Base-by-base conservation (phyloP, 257 asterid genomes). In the Ilex aquifolium region DNA sequence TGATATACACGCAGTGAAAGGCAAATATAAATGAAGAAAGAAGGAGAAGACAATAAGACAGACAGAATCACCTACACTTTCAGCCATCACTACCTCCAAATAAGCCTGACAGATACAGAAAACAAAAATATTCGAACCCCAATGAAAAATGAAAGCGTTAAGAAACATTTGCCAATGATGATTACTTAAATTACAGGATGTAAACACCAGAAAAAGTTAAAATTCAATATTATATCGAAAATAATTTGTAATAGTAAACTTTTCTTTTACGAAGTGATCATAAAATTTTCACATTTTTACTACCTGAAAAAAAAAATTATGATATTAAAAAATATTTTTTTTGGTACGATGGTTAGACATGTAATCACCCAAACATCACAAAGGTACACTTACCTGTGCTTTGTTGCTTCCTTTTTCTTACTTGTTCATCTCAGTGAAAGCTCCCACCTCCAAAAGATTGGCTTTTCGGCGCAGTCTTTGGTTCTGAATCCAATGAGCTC, bases 391-490 rank as follows among this genome's bases (percentile, higher is more conserved):
- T 46, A 69, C 76, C 79, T 65, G 52, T 15, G 17, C 61, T 36
- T 68, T 46, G 52, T 14, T 46, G 13, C 52, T 6, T 14, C 5
- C 6, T 17, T 21, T 54, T 58, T 31, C 44, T 46, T 29, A 10
- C 9, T 42, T 32, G 16, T 3, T 56, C n/a, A 36, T 62, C 50
- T 79, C 81, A 80, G 60, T 77, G 83, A 54, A 75, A 85, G 65
- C 60, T 67, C 21, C 71, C 77, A 55, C 76, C 77, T 62, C 84
- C 87, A 67, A 76, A 85, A 71, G 65, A 68, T 17, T 71, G 82
- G 50, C 62, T 57, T 10, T 77, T 78, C 27, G 73, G 69, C 46
- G 81, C 29, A 32, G 73, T 51, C 61, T 80, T 42, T 78, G 80
- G 50, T 14, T 75, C 86, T 0, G 84, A 64, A 69, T 76, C 88